A percentile compares a stretch with the other conserved stretches of the same genome.
Evolutionary conservation across 2,329 filamentous ascomycete genomes (phyloP).

Genomic region (Aspergillus sergii): DNA sequence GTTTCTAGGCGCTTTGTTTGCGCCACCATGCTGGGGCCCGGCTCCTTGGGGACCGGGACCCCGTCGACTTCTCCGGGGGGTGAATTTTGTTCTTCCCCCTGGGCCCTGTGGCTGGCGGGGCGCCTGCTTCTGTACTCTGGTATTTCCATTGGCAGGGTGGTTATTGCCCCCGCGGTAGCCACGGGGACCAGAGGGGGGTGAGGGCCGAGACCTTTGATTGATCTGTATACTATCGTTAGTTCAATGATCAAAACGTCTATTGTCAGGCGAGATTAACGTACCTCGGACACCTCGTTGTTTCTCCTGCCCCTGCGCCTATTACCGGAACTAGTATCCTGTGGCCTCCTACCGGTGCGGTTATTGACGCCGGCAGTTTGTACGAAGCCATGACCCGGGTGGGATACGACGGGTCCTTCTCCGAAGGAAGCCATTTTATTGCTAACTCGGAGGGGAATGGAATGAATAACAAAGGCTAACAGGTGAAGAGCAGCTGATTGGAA

Average conservation of each 20-base stretch:
- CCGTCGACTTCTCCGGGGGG: neutral
- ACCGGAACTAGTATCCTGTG: neutral
- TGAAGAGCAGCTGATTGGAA: neutral
- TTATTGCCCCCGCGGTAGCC: neutral
- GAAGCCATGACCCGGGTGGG: neutral
- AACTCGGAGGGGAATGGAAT: neutral
- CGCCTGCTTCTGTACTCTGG: neutral
- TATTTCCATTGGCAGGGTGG: neutral
- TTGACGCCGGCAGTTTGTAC: neutral
- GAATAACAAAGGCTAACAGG: neutral
- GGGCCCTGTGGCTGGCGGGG: neutral
- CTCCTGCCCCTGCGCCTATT: neutral
- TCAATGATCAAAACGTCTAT: neutral
- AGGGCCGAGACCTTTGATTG: neutral
- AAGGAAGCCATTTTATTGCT: constrained; percentile 10
- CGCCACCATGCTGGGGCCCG: neutral
- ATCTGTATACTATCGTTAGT: neutral
- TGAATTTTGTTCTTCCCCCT: neutral
- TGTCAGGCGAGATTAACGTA: neutral
- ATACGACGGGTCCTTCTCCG: constrained; percentile 4
- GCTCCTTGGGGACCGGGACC: too few relatives aligned
- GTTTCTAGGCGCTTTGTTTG: neutral
- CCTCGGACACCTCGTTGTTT: neutral
- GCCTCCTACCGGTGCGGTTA: neutral
- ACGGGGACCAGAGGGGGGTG: too few relatives aligned